Conservation (phyloP, 202 grass and related monocot genomes). For the Alloteropsis angusta region DNA sequence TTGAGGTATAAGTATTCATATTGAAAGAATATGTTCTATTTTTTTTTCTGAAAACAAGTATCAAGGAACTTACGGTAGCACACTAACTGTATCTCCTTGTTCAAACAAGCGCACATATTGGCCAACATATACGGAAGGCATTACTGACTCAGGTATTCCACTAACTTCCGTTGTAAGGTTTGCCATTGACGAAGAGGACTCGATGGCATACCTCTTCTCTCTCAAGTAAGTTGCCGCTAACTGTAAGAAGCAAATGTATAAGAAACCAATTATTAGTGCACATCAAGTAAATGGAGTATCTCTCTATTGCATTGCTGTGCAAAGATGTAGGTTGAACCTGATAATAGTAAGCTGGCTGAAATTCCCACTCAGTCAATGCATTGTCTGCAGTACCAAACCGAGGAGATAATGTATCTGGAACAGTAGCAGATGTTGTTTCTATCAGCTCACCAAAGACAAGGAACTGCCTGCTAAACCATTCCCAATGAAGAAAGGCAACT, state of each 20-base stretch:
- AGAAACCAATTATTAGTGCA: constrained; percentile 41
- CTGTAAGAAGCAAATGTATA: constrained; percentile 42
- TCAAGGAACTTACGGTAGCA: constrained; percentile 68
- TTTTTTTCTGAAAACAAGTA: constrained; percentile 6
- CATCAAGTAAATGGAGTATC: constrained; percentile 16
- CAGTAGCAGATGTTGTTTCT: constrained; percentile 61
- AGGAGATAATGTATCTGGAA: constrained; percentile 62
- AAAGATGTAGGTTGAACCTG: constrained; percentile 49
- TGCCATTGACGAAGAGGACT: constrained; percentile 33
- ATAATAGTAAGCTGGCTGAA: constrained; percentile 97
- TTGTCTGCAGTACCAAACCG: constrained; percentile 74
- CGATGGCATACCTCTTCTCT: constrained; percentile 85
- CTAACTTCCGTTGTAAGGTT: constrained; percentile 43
- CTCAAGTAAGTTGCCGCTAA: constrained; percentile 89
- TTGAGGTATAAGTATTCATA: constrained; percentile 32
- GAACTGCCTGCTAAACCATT: constrained; percentile 93
- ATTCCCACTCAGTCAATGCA: constrained; percentile 91
- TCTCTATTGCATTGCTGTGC: neutral
- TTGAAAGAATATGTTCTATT: neutral
- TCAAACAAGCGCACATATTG: constrained; percentile 91
- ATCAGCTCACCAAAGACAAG: constrained; percentile 92
- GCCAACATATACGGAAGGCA: constrained; percentile 78
- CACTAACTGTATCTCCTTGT: constrained; percentile 71
- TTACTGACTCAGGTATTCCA: constrained; percentile 72
- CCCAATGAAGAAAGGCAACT: constrained; percentile 93